phyloP scores from a whole-genome alignment of 306 rosid genomes.

The Quercus berberidifolia region DNA sequence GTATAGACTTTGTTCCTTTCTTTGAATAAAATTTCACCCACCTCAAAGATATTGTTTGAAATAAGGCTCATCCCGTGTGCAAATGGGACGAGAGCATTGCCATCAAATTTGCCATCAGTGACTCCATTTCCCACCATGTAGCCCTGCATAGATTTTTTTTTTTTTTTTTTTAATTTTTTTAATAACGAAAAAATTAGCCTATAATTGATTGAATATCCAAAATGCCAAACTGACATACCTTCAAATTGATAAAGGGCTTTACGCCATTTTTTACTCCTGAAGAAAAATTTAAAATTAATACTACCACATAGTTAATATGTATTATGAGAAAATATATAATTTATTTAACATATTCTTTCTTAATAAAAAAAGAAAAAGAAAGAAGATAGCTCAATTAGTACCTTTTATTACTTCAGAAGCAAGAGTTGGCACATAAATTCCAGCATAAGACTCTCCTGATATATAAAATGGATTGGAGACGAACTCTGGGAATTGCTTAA shows the following conservation, averaged over 20 bases:
- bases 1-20: no score
- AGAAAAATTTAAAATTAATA: background rate
- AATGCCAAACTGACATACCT: constrained; percentile 33
- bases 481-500: constrained; percentile 64
- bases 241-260: constrained; percentile 58
- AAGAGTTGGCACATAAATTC: constrained; percentile 79
- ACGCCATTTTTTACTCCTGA: constrained; percentile 41
- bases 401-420: constrained; percentile 58
- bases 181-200: background rate
- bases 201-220: background rate
- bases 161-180: no score
- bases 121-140: constrained; percentile 84
- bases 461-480: constrained; percentile 60
- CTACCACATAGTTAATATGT: background rate
- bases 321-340: background rate
- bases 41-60: constrained; percentile 56
- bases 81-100: constrained; percentile 71
- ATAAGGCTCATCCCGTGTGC: constrained; percentile 86
- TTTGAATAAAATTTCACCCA: background rate
- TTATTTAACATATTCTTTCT: background rate
- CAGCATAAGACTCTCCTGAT: constrained; percentile 80
- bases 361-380: background rate
- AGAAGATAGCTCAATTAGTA: background rate
- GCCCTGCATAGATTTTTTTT: constrained; percentile 34
- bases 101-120: constrained; percentile 54